Percentiles rank a stretch among this genome's conserved stretches.
These are phyloP conservation scores for Dendrostoma leiphaemia DNA, from an alignment of 2,329 filamentous ascomycete species.

Conservation along the genomic window DNA sequence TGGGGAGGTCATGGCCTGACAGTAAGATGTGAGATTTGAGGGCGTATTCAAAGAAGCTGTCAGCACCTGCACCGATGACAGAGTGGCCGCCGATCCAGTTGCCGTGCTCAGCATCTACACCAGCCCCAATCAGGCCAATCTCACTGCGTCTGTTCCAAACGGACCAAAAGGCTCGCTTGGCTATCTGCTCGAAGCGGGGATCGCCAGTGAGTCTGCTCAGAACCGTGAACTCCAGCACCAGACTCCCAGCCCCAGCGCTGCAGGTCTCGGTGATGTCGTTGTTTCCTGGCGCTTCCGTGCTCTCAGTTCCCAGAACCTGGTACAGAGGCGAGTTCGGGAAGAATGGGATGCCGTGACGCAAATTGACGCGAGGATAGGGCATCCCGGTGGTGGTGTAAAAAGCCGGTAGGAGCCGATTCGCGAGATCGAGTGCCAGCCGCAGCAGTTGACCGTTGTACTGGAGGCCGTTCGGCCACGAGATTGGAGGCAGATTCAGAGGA, in stretches of 20 bases:
- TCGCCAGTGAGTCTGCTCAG: conserved; percentile 87
- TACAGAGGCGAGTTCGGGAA: conserved; percentile 85
- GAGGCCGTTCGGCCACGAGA: conserved; percentile 74
- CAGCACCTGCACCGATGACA: conserved; percentile 94
- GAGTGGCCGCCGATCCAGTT: conserved; percentile 85
- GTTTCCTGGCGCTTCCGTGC: conserved; percentile 35
- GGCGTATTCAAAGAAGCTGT: conserved; percentile 98
- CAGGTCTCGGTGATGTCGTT: conserved; percentile 92
- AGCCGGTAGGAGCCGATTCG: conserved; percentile 79
- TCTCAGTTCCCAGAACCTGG: conserved; percentile 38
- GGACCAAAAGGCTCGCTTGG: conserved; percentile 93
- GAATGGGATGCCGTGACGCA: conserved; percentile 87
- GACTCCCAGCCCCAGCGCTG: conserved; percentile 91
- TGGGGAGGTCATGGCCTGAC: conserved; percentile 67
- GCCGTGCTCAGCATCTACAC: conserved; percentile 84
- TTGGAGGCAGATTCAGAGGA: conserved; percentile 49
- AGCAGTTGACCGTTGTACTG: conserved; percentile 87
- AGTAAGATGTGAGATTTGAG: conserved; percentile 91
- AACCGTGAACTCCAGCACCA: conserved; percentile 90
- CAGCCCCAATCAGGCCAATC: conserved; percentile 84
- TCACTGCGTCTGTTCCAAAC: conserved; percentile 88
- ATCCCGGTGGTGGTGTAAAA: conserved; percentile 90
- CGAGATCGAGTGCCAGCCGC: conserved; percentile 84
- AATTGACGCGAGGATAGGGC: conserved; percentile 91
- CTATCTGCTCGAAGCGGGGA: conserved; percentile 80